phyloP scores from a whole-genome alignment of 306 rosid genomes.

The Myrica gale region DNA sequence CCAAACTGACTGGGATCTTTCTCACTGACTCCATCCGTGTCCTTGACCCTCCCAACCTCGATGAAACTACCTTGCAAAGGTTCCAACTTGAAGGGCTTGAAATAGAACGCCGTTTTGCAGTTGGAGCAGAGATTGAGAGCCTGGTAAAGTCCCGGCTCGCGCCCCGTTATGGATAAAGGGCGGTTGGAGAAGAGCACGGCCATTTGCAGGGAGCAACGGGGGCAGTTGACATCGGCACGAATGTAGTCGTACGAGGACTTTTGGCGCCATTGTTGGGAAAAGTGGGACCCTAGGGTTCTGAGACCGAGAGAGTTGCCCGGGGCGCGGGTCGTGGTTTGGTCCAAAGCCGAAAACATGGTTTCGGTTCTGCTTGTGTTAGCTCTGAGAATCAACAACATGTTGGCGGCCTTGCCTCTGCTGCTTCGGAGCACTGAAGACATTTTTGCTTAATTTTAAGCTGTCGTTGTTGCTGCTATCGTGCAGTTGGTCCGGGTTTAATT shows the following conservation, averaged over 20 bases:
- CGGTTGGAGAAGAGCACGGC: conserved; percentile 62
- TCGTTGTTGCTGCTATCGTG: not conserved
- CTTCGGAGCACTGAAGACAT: not conserved
- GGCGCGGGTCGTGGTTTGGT: not conserved
- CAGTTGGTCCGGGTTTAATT: not conserved
- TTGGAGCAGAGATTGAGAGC: conserved; percentile 60
- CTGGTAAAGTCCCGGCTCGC: conserved; percentile 51
- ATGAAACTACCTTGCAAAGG: conserved; percentile 63
- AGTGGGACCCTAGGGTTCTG: not conserved
- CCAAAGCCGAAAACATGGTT: not conserved
- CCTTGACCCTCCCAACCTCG: conserved; percentile 56
- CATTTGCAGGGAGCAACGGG: conserved; percentile 54
- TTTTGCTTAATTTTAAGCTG: not conserved
- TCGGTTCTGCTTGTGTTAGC: conserved; percentile 1
- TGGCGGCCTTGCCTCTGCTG: not conserved
- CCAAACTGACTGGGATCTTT: conserved; percentile 8
- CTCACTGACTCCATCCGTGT: conserved; percentile 15
- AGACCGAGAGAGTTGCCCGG: not conserved
- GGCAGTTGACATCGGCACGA: conserved; percentile 57
- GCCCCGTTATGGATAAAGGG: conserved; percentile 52
- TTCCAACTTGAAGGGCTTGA: conserved; percentile 56
- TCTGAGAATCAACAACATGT: conserved; percentile 15
- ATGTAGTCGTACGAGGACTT: conserved; percentile 44
- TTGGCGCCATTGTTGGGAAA: conserved; percentile 9
- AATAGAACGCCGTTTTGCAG: conserved; percentile 67